Evolutionary conservation across 2,329 filamentous ascomycete species (phyloP).

Genomic region (Fusarium transvaalense): DNA sequence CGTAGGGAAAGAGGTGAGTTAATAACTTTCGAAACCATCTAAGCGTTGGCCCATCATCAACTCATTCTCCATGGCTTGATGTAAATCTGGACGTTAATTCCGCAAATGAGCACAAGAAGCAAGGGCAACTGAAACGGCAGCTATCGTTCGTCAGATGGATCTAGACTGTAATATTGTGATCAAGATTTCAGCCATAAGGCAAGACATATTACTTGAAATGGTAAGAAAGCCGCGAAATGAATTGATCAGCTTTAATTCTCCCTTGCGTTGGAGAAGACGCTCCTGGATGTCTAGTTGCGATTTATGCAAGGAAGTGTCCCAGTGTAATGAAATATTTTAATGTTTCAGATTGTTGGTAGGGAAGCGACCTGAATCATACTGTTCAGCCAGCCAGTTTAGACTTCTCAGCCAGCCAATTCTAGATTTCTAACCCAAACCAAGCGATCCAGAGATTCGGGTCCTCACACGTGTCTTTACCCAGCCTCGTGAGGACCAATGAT

Average conservation of each 20-base stretch:
- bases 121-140: background rate
- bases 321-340: background rate
- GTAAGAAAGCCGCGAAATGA: too few species aligned
- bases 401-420: background rate
- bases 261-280: background rate
- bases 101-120: background rate
- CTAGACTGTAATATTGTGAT: background rate
- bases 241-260: background rate
- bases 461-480: background rate
- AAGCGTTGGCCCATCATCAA: background rate
- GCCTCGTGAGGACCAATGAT: background rate
- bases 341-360: background rate
- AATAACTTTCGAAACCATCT: background rate
- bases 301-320: background rate
- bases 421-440: too few species aligned
- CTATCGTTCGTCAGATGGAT: background rate
- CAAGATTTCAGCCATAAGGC: background rate
- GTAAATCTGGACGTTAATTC: background rate
- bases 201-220: background rate
- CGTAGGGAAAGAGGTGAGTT: background rate
- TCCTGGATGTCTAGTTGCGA: background rate
- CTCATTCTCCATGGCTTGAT: background rate
- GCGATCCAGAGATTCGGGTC: background rate
- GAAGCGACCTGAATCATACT: accelerated
- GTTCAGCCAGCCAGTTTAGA: too few species aligned